phyloP scores from a whole-genome alignment of 164 flowering plant genomes.

The Paratinospora sagittata region DNA sequence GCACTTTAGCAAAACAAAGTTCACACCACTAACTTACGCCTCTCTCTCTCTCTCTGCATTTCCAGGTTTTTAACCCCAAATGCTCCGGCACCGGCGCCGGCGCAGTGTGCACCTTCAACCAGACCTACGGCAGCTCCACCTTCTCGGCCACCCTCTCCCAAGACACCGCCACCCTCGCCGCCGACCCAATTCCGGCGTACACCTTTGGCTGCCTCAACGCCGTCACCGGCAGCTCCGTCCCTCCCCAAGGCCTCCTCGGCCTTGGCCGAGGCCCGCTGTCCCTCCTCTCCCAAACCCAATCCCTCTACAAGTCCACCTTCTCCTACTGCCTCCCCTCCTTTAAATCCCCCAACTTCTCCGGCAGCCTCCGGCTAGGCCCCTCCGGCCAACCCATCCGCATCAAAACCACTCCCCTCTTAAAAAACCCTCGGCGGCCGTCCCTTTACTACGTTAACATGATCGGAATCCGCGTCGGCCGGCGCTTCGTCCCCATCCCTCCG shows the following conservation, averaged over 20 bases:
- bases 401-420: constrained; percentile 65
- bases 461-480: constrained; percentile 58
- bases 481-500: constrained; percentile 51
- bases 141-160: constrained; percentile 52
- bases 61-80: constrained; percentile 57
- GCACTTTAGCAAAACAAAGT: not conserved
- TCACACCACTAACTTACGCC: constrained; percentile 21
- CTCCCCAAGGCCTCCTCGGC: constrained; percentile 80
- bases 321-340: constrained; percentile 92
- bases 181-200: constrained; percentile 52
- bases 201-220: constrained; percentile 66
- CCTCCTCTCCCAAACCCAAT: constrained; percentile 53
- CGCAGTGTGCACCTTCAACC: constrained; percentile 55
- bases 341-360: constrained; percentile 63
- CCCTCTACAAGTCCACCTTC: constrained; percentile 70
- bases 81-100: too few relatives aligned
- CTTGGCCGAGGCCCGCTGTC: constrained; percentile 89
- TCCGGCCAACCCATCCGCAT: constrained; percentile 64
- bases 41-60: too few relatives aligned
- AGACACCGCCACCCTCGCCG: constrained; percentile 59
- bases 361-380: constrained; percentile 73
- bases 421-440: constrained; percentile 72
- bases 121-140: constrained; percentile 71
- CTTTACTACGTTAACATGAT: constrained; percentile 72
- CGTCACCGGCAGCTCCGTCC: constrained; percentile 59